Percentiles rank a stretch among this genome's conserved stretches.
phyloP scores from a whole-genome alignment of 208 protist species.

The Kentomonas sorsogonicus region DNA sequence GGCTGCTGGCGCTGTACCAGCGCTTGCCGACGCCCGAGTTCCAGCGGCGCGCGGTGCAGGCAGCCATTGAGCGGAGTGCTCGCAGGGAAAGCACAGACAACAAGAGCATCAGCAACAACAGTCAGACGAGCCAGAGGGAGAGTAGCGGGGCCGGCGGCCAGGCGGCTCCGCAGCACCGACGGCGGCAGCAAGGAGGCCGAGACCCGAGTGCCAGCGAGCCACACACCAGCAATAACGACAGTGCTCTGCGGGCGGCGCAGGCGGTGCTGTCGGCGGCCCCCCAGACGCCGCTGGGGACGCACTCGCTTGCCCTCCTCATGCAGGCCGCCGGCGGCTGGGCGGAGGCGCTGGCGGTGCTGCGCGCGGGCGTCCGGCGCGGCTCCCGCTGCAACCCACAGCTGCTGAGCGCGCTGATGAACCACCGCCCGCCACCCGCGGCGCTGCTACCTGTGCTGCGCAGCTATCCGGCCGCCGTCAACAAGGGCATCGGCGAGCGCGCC shows the following conservation, averaged over 20 bases:
- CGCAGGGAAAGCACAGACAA: no score
- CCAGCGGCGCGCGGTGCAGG: constrained; percentile 39
- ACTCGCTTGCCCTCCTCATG: constrained; percentile 19
- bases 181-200: no score
- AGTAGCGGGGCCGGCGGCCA: no score
- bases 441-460: constrained; percentile 28
- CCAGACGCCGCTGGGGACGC: constrained; percentile 17
- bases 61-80: no score
- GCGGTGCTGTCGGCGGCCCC: background rate
- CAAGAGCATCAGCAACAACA: no score
- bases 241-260: no score
- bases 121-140: no score
- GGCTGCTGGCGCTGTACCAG: constrained; percentile 48
- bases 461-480: constrained; percentile 39
- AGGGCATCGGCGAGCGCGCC: constrained; percentile 35
- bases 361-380: constrained; percentile 37
- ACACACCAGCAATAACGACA: no score
- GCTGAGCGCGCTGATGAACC: constrained; percentile 50
- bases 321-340: constrained; percentile 14
- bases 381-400: constrained; percentile 56
- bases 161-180: no score
- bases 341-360: constrained; percentile 38
- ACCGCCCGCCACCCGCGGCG: constrained; percentile 17
- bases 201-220: no score
- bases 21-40: constrained; percentile 48